A percentile compares a stretch with the other conserved stretches of the same genome.
Evolutionary conservation across 83 land plant species (phyloP).

Genomic region (Isoetes engelmannii): DNA sequence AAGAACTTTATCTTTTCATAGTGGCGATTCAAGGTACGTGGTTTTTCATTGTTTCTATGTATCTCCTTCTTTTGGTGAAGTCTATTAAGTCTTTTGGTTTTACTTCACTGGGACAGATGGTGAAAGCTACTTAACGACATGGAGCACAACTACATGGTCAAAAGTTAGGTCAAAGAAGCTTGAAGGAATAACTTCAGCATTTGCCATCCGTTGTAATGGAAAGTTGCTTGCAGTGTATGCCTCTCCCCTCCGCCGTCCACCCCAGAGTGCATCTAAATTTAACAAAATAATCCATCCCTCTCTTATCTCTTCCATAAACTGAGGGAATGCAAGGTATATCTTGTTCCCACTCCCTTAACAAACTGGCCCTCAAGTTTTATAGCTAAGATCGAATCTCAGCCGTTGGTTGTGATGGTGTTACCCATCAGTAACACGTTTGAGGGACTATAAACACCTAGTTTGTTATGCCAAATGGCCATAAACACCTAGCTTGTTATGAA

Average conservation of each 20-base stretch:
- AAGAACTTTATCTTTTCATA: constrained; percentile 39
- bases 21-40: constrained; percentile 38
- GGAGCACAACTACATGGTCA: constrained; percentile 54
- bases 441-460: too few species aligned
- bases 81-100: not conserved
- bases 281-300: too few species aligned
- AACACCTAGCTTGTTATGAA: too few species aligned
- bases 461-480: too few species aligned
- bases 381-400: too few species aligned
- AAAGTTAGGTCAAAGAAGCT: constrained; percentile 45
- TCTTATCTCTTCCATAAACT: too few species aligned
- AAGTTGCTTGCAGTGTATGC: constrained; percentile 60
- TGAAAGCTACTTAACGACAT: constrained; percentile 48
- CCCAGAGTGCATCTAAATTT: too few species aligned
- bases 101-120: constrained; percentile 23
- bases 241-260: too few species aligned
- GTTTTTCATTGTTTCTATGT: not conserved
- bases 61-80: not conserved
- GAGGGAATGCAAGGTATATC: too few species aligned
- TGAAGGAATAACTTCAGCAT: constrained; percentile 50
- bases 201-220: constrained; percentile 60
- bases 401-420: too few species aligned
- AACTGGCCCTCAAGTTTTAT: not conserved
- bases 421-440: too few species aligned
- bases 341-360: too few species aligned